Evolutionary conservation across 2,329 filamentous ascomycete genomes (phyloP).

Genomic region (Alternaria panax): DNA sequence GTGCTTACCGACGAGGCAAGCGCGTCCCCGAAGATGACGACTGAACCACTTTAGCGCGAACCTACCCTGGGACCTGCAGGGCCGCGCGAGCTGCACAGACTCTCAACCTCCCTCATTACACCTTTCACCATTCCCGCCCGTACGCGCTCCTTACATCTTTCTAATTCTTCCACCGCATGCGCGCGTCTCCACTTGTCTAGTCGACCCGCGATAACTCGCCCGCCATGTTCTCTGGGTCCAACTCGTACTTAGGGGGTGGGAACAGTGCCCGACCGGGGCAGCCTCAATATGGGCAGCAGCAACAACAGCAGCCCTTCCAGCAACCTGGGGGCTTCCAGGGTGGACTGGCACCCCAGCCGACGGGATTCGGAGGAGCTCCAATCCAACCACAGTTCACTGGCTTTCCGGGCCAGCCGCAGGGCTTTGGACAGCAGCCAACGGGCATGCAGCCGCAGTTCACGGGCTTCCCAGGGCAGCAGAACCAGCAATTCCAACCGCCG

Average conservation of each 20-base stretch:
- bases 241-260: constrained; percentile 81
- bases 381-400: constrained; percentile 61
- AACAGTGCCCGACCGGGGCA: constrained; percentile 75
- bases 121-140: constrained; percentile 28
- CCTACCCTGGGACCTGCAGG: constrained; percentile 24
- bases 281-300: constrained; percentile 57
- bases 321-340: constrained; percentile 64
- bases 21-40: constrained; percentile 38
- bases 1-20: constrained; percentile 15
- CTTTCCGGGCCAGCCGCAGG: constrained; percentile 55
- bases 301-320: constrained; percentile 57
- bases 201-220: constrained; percentile 31
- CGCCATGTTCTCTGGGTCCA: constrained; percentile 88
- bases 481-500: constrained; percentile 57
- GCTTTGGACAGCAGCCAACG: constrained; percentile 54
- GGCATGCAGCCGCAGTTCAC: constrained; percentile 55
- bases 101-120: constrained; percentile 31
- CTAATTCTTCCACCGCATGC: constrained; percentile 29
- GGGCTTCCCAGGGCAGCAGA: constrained; percentile 56
- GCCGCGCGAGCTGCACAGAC: constrained; percentile 35
- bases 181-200: constrained; percentile 21
- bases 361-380: constrained; percentile 59
- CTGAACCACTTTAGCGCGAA: constrained; percentile 38
- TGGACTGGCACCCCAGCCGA: constrained; percentile 57
- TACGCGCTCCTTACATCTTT: constrained; percentile 23